Percentiles rank a stretch among this genome's conserved stretches.
These are phyloP conservation scores for Waltergamsia citrina DNA, from an alignment of 2,329 filamentous ascomycete species.

Conservation along the genomic window DNA sequence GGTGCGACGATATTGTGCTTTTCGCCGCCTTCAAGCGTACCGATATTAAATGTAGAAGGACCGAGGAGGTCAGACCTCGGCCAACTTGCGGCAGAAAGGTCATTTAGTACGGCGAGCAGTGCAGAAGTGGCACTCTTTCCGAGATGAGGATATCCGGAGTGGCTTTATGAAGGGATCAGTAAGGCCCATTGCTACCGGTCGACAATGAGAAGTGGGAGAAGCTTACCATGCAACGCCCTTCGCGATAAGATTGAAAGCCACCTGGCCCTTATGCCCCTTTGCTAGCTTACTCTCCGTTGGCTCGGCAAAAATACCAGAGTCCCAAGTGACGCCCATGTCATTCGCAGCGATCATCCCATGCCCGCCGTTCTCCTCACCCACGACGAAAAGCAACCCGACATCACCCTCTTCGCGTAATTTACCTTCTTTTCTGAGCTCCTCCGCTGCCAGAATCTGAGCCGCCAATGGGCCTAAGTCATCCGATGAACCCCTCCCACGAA, in stretches of 20 bases:
- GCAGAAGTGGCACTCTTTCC: slow-evolving; percentile 21
- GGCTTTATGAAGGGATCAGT: slow-evolving; percentile 33
- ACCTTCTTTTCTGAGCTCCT: slow-evolving; percentile 9
- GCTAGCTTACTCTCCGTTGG: slow-evolving; percentile 15
- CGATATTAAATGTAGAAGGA: slow-evolving; percentile 27
- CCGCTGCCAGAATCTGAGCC: slow-evolving; percentile 35
- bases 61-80: slow-evolving; percentile 25
- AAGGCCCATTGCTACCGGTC: background rate
- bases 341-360: slow-evolving; percentile 13
- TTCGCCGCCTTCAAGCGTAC: slow-evolving; percentile 25
- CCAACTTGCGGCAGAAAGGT: slow-evolving; percentile 17
- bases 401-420: slow-evolving; percentile 9
- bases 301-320: slow-evolving; percentile 14
- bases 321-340: slow-evolving; percentile 10
- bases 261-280: slow-evolving; percentile 13
- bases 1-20: slow-evolving; percentile 28
- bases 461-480: slow-evolving; percentile 58
- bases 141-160: slow-evolving; percentile 72
- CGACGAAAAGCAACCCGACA: slow-evolving; percentile 11
- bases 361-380: slow-evolving; percentile 14
- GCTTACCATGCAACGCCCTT: slow-evolving; percentile 41
- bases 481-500: slow-evolving; percentile 56
- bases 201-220: background rate
- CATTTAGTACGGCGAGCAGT: slow-evolving; percentile 19
- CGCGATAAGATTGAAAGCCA: slow-evolving; percentile 40